Evolutionary conservation across 257 asterid species (phyloP).

Genomic region (Solanum virginianum): DNA sequence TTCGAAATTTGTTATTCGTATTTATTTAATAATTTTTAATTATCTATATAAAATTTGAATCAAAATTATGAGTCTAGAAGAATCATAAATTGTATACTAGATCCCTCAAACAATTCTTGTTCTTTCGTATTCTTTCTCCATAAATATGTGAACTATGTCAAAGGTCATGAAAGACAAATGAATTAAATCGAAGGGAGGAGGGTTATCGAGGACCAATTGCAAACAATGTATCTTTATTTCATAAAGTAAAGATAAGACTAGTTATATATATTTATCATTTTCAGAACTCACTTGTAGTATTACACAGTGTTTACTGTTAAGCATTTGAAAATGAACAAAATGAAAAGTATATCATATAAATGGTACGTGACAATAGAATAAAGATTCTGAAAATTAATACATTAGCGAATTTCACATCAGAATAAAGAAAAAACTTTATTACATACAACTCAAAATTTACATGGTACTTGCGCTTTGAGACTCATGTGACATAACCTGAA

Average conservation of each 20-base stretch:
- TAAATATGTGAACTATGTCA: not conserved
- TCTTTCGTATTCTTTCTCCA: not conserved
- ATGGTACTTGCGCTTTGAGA: not conserved
- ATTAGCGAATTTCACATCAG: not conserved
- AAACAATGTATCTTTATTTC: not conserved
- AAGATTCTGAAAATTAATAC: not conserved
- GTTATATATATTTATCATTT: not conserved
- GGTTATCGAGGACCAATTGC: not conserved
- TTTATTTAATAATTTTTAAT: too few species aligned
- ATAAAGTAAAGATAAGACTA: not conserved
- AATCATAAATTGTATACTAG: too few species aligned
- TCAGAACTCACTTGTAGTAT: accelerated
- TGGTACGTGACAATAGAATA: not conserved
- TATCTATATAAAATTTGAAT: too few species aligned
- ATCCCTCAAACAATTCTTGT: not conserved
- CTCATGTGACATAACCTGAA: not conserved
- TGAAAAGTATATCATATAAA: not conserved
- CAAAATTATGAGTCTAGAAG: too few species aligned
- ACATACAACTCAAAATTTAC: not conserved
- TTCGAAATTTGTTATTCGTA: too few species aligned
- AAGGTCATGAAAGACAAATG: not conserved
- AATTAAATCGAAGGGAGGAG: not conserved
- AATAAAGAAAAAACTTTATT: not conserved
- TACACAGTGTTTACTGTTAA: not conserved
- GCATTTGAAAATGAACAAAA: not conserved